Conservation (phyloP, 257 asterid genomes). For the Gardenia jasminoides region DNA sequence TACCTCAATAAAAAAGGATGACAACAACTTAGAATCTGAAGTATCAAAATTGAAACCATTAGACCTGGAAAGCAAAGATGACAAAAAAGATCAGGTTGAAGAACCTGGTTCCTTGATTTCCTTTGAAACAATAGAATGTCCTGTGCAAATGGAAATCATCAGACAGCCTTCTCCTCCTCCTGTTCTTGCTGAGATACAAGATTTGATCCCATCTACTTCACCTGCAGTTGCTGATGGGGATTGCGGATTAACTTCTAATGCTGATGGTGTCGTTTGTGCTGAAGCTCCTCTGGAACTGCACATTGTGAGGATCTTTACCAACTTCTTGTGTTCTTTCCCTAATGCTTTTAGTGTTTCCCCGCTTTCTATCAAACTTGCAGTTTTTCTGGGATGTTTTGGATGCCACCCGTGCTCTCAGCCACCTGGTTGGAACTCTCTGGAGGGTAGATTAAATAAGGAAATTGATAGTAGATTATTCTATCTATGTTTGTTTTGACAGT, state of each 20-base stretch:
- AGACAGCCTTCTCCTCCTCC: slow-evolving; percentile 90
- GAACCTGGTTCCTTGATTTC: slow-evolving; percentile 73
- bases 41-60: slow-evolving; percentile 39
- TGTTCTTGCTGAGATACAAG: slow-evolving; percentile 80
- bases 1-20: slow-evolving; percentile 36
- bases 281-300: slow-evolving; percentile 91
- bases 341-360: neutral
- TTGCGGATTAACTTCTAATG: slow-evolving; percentile 36
- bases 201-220: slow-evolving; percentile 52
- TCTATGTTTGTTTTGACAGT: slow-evolving; percentile 42
- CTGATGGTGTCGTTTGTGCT: slow-evolving; percentile 52
- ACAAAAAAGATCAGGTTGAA: slow-evolving; percentile 35
- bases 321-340: neutral
- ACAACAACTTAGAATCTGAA: slow-evolving; percentile 44
- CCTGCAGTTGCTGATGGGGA: slow-evolving; percentile 41
- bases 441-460: neutral
- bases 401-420: neutral
- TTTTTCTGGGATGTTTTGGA: neutral
- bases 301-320: slow-evolving; percentile 50
- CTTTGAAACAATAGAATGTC: slow-evolving; percentile 59
- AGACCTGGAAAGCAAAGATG: slow-evolving; percentile 40
- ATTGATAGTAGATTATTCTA: slow-evolving; percentile 12
- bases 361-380: neutral
- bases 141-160: slow-evolving; percentile 47
- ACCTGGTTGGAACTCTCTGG: neutral